Conservation (phyloP, 208 protist genomes). For the Leishmania gerbilli region DNA sequence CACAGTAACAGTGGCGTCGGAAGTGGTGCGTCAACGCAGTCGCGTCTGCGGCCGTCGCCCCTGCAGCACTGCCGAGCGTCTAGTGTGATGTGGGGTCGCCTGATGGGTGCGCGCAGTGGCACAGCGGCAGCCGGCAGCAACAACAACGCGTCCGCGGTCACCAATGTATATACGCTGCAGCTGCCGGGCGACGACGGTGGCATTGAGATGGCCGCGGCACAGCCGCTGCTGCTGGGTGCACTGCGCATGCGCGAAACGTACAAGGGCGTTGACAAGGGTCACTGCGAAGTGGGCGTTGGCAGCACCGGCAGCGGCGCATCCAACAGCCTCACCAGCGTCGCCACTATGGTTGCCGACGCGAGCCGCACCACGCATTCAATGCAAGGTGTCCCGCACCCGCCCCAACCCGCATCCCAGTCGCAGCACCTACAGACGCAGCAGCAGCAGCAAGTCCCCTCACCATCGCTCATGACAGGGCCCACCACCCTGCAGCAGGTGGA, state of each 20-base stretch:
- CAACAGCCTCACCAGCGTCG: neutral
- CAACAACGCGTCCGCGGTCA: neutral
- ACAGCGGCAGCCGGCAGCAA: too few relatives aligned
- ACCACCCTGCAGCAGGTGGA: slow-evolving; percentile 67
- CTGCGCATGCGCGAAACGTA: slow-evolving; percentile 65
- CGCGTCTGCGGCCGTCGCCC: slow-evolving; percentile 16
- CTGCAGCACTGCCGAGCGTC: slow-evolving; percentile 21
- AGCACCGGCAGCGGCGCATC: neutral
- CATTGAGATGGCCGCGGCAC: slow-evolving; percentile 73
- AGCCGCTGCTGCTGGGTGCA: slow-evolving; percentile 41
- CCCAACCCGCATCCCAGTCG: neutral
- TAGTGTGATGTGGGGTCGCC: neutral
- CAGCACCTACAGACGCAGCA: neutral
- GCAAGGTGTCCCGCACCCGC: neutral
- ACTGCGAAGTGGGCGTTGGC: slow-evolving; percentile 29
- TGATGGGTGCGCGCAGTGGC: neutral
- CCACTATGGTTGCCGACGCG: neutral
- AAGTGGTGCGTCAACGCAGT: neutral
- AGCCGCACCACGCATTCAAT: neutral
- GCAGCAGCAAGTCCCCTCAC: neutral
- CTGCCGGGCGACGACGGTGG: slow-evolving; percentile 77
- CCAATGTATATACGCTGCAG: slow-evolving; percentile 58
- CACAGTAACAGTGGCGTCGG: neutral
- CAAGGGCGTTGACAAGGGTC: slow-evolving; percentile 71
- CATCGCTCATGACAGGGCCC: slow-evolving; percentile 21